Conservation (phyloP, 352 stramenopile genomes). For the Phytopythium vexans region DNA sequence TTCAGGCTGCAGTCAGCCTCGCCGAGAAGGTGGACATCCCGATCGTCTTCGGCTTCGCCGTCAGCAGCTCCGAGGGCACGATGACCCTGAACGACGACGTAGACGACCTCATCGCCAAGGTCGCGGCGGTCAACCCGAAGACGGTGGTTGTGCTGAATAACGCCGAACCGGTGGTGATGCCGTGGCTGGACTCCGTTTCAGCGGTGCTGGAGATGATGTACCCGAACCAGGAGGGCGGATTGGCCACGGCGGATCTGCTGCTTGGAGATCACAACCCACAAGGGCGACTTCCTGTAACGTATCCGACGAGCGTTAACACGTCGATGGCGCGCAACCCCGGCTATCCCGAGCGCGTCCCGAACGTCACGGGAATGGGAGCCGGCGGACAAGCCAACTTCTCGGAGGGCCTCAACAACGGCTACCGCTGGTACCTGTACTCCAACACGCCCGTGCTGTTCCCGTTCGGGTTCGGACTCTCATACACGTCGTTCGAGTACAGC, state of each 20-base stretch:
- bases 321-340: slow-evolving; percentile 24
- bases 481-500: slow-evolving; percentile 32
- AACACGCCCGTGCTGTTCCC: slow-evolving; percentile 29
- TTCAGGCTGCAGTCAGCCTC: slow-evolving; percentile 22
- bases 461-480: slow-evolving; percentile 26
- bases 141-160: slow-evolving; percentile 32
- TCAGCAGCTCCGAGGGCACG: slow-evolving; percentile 15
- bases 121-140: slow-evolving; percentile 26
- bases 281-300: slow-evolving; percentile 23
- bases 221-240: slow-evolving; percentile 31
- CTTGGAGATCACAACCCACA: slow-evolving; percentile 25
- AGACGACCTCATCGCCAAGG: slow-evolving; percentile 22
- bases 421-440: slow-evolving; percentile 27
- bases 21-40: slow-evolving; percentile 22
- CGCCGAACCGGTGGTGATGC: slow-evolving; percentile 24
- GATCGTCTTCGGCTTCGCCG: slow-evolving; percentile 26
- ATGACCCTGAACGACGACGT: slow-evolving; percentile 22
- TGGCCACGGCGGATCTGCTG: slow-evolving; percentile 26
- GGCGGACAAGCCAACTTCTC: slow-evolving; percentile 26
- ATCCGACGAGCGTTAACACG: slow-evolving; percentile 18
- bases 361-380: too few relatives aligned
- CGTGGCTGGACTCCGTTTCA: slow-evolving; percentile 23
- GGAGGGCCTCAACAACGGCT: slow-evolving; percentile 27
- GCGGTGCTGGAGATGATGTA: slow-evolving; percentile 30
- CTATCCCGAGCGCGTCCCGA: slow-evolving; percentile 20